Percentiles rank a stretch among this genome's conserved stretches.
phyloP scores from a whole-genome alignment of 306 rosid genomes.

The Vigna trinervia region DNA sequence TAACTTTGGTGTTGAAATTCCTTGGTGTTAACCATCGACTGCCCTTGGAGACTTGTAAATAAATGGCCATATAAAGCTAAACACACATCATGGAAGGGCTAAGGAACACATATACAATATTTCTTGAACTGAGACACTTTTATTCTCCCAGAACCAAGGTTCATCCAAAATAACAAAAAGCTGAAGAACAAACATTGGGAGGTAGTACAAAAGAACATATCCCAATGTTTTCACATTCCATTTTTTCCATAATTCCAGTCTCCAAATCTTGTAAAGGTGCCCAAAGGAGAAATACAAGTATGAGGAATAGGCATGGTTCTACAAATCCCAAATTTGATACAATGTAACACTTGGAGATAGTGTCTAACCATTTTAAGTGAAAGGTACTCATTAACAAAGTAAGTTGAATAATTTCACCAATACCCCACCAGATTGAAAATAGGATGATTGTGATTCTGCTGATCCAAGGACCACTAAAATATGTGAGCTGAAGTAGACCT shows the following conservation, averaged over 20 bases:
- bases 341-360: conserved; percentile 89
- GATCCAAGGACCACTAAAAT: conserved; percentile 98
- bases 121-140: too few species aligned
- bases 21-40: too few species aligned
- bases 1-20: too few species aligned
- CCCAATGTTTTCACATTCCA: conserved; percentile 87
- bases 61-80: too few species aligned
- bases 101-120: too few species aligned
- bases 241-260: conserved; percentile 73
- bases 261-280: conserved; percentile 85
- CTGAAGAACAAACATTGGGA: conserved; percentile 87
- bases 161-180: conserved; percentile 73
- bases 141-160: conserved; percentile 47
- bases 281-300: conserved; percentile 86
- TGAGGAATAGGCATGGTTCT: conserved; percentile 97
- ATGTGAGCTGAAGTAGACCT: conserved; percentile 73
- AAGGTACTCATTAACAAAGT: conserved; percentile 67
- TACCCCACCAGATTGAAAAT: conserved; percentile 93
- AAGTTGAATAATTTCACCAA: conserved; percentile 83
- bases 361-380: conserved; percentile 79
- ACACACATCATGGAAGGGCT: too few species aligned
- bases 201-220: conserved; percentile 75
- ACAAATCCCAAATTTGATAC: conserved; percentile 96
- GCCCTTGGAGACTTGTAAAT: too few species aligned
- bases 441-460: conserved; percentile 78